Percentiles rank a stretch among this genome's conserved stretches.
phyloP scores from a whole-genome alignment of 2,329 filamentous ascomycete species.

The Scedosporium aurantiacum region DNA sequence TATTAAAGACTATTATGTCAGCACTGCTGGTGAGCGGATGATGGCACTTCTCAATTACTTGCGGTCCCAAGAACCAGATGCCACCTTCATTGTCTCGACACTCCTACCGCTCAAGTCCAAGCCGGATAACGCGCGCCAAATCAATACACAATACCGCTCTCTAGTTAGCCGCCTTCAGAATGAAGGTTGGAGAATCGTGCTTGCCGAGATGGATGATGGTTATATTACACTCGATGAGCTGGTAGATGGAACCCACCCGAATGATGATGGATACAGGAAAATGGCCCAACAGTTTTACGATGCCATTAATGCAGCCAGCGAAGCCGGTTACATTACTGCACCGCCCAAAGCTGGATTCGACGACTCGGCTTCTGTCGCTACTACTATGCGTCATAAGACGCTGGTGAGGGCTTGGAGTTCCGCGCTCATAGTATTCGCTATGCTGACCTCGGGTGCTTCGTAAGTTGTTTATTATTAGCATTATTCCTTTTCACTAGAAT shows the following conservation, averaged over 20 bases:
- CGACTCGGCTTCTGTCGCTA: neutral
- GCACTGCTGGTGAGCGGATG: constrained; percentile 10
- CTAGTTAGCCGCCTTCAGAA: no score
- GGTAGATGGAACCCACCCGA: constrained; percentile 27
- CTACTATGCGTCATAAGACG: neutral
- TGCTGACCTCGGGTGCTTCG: constrained; percentile 21
- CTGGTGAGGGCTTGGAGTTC: constrained; percentile 13
- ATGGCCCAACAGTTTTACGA: constrained; percentile 28
- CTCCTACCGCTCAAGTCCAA: constrained; percentile 14
- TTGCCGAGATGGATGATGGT: constrained; percentile 2
- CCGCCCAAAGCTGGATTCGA: constrained; percentile 6
- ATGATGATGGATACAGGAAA: constrained; percentile 26
- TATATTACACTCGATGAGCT: constrained; percentile 20
- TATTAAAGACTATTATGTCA: constrained; percentile 9
- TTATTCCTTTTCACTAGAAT: no score
- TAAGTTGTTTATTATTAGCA: no score
- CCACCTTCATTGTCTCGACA: constrained; percentile 12
- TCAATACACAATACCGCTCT: constrained; percentile 22
- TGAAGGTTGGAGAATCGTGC: neutral
- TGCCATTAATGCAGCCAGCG: constrained; percentile 17
- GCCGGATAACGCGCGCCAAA: constrained; percentile 16
- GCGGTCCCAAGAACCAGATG: constrained; percentile 9
- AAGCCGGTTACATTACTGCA: constrained; percentile 8
- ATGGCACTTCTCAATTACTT: constrained; percentile 11
- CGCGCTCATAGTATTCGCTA: constrained; percentile 19